Conservation (phyloP, 208 protist species). For the Leishmania gerbilli region DNA sequence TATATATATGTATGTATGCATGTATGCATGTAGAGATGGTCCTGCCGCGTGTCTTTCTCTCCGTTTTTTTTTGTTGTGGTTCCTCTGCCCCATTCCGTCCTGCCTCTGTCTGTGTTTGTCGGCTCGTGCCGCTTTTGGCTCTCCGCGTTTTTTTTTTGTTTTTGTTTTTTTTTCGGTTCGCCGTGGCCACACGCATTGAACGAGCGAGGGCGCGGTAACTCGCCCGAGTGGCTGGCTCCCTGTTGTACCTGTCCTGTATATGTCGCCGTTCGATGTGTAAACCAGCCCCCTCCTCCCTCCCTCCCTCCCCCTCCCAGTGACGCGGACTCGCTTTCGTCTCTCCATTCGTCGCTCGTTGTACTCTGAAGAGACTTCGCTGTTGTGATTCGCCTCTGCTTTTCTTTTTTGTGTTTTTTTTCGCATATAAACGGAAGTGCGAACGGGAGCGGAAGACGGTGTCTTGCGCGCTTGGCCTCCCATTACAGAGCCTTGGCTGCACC, state of each 20-base stretch:
- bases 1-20: neutral
- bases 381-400: too few relatives aligned
- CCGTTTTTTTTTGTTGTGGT: too few relatives aligned
- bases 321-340: neutral
- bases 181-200: neutral
- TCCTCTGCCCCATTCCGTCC: too few relatives aligned
- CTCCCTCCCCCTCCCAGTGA: neutral
- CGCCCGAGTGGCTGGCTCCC: too few relatives aligned
- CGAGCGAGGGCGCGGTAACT: neutral
- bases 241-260: neutral
- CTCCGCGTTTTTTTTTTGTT: neutral
- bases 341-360: neutral
- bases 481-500: neutral
- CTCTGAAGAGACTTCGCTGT: neutral
- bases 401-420: neutral
- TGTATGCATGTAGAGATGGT: neutral
- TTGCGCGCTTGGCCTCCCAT: neutral
- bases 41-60: too few relatives aligned
- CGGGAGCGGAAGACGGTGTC: neutral
- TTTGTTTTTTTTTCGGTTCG: neutral
- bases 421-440: neutral
- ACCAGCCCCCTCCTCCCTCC: too few relatives aligned
- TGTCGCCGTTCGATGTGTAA: neutral
- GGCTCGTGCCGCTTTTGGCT: too few relatives aligned
- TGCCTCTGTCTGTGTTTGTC: too few relatives aligned